Evolutionary conservation across 805 yeast genomes (phyloP), one percentile per base, ranked within the genome.

Genomic region (Schizosaccharomyces japonicus): DNA sequence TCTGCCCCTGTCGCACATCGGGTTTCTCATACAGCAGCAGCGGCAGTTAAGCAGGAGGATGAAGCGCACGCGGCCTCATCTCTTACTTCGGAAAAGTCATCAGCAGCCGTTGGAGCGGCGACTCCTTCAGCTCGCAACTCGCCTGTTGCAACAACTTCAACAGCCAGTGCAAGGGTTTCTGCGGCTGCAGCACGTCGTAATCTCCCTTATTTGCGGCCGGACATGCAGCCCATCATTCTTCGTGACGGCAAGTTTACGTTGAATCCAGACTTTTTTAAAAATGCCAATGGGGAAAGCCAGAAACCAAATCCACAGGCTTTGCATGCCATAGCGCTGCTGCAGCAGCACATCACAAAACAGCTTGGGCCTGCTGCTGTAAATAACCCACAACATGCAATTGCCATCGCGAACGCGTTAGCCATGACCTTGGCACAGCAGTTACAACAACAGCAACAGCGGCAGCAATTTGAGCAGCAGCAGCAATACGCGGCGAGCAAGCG

Each of bases 331-430:
- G 73, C 80, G 1, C 79, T 82, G 55, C 63, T 87, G 49, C 95
- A 87, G 62, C 84, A 82, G 55, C 94, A 85, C 58, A 66, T 87
- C 23, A 78, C 82, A 55, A 71, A 76, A 11, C 70, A 85, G 49
- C 79, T 92, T 29, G 81, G 80, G 56, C 81, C 79, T 21, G 49
- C 48, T 10, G 51, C 49, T 13, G 44, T 39, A 3, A 39, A 27
- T 25, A 32, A 48, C 31, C 50, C 49, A 32, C 50, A 51, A 11
- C 52, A 52, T 25, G 55, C 54, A 5, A 50, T 51, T 6, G 54
- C 54, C 15, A 47, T 52, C 11, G 55, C 55, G 26, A 52, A 52
- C 31, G 55, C 55, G 10, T 32, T 52, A 15, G 52, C 53, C 40
- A 49, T 49, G 49, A 44, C 52, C 17, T 34, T 52, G 26, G 54